Evolutionary conservation across 2,329 filamentous ascomycete genomes (phyloP), one percentile per base, ranked within the genome.

Genomic region (Aciculosporium take): DNA sequence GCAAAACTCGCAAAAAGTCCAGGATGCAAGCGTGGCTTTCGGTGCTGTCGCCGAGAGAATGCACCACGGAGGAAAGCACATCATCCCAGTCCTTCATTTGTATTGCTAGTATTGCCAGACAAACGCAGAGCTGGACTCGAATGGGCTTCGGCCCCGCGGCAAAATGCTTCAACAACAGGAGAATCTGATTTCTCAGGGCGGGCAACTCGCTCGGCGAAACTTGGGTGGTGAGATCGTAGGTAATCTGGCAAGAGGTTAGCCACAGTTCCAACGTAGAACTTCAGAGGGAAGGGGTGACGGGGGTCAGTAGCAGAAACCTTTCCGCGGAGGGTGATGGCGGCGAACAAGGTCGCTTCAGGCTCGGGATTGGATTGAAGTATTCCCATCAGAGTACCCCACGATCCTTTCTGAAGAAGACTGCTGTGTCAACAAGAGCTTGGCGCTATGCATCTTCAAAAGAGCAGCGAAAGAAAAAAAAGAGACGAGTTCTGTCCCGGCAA

Each of bases 41-140:
- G 46, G 81, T 76, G 55, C 83, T 81, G 58, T 74, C 76, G 50
- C 83, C 81, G 43, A 96, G 74, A 33, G 84, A 75, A 42, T 79
- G 73, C 41, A 94, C 84, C 37, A 96, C 83, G 40, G 81, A 80
- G 36, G 76, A 71, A 47, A 98, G 68, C 40, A 96, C 91, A 59
- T 96, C 83, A 65, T 93, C 89, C 91, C 91, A 98, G 37, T 81
- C 75, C 53, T 78, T 81, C 86, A 96, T 93, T 65, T 96, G 88
- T 54, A 98, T 94, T 45, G 91, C 91, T 56, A 98, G 67, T 57
- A 89, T 89, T 15, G 89, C 89, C 57, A 98, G 69, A 63, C 88
- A 95, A 44, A 98, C 88, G 60, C 87, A 94, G 46, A 98, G 74
- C 65, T 95, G 89, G 50, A 93, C 84, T 56, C 91, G 74, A 48